Conservation (phyloP, 2,329 filamentous ascomycete species). For the Fusarium camptoceras region DNA sequence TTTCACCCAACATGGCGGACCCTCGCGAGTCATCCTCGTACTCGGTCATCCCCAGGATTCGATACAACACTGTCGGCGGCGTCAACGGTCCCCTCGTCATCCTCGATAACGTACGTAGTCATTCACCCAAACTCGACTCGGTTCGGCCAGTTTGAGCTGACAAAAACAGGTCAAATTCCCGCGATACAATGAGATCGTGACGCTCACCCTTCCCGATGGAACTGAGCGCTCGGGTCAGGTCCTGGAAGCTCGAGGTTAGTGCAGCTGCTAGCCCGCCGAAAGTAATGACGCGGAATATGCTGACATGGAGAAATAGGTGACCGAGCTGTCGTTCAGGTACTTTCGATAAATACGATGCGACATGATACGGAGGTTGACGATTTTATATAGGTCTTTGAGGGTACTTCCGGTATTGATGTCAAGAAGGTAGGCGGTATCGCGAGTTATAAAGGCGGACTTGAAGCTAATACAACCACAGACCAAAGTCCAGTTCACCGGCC, state of each 20-base stretch:
- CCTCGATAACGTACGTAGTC: conserved; percentile 81
- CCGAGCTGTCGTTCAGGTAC: conserved; percentile 94
- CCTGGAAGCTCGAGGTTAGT: conserved; percentile 91
- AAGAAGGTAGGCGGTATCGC: conserved; percentile 79
- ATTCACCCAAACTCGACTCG: conserved; percentile 5
- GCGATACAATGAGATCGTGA: conserved; percentile 97
- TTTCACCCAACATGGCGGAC: conserved; percentile 61
- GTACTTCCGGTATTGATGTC: conserved; percentile 96
- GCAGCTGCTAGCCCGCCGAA: conserved; percentile 4
- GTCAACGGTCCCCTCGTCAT: conserved; percentile 98
- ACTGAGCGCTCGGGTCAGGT: conserved; percentile 94
- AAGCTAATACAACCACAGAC: conserved; percentile 68
- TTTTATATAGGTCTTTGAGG: conserved; percentile 85
- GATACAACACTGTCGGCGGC: conserved; percentile 98
- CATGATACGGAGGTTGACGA: conserved; percentile 42
- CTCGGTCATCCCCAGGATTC: conserved; percentile 72
- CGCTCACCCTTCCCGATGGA: conserved; percentile 94
- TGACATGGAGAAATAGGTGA: conserved; percentile 69
- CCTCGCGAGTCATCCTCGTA: conserved; percentile 70
- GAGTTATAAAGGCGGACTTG: conserved; percentile 7
- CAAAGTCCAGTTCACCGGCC: conserved; percentile 95
- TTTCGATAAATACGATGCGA: conserved; percentile 33
- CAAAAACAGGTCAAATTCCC: conserved; percentile 89
- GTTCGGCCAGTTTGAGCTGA: conserved; percentile 40
- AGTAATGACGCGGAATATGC: conserved; percentile 27